Evolutionary conservation across 257 asterid genomes (phyloP).

Genomic region (Scutellaria baicalensis): DNA sequence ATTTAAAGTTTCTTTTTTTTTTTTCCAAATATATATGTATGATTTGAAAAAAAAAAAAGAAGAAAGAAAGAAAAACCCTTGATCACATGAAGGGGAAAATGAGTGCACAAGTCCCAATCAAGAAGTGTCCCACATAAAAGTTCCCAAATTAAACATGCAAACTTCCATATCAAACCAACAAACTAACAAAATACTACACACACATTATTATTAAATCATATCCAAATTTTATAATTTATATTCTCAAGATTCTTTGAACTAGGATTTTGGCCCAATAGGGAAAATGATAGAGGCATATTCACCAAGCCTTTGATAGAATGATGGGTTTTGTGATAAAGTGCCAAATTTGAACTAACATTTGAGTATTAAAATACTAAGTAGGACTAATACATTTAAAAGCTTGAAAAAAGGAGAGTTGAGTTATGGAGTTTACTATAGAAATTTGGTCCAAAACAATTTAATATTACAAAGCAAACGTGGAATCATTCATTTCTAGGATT

Average conservation of each 20-base stretch:
- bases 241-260: constrained; percentile 2
- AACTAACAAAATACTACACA: not conserved
- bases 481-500: constrained; percentile 17
- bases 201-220: constrained; percentile 3
- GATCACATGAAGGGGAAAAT: constrained; percentile 3
- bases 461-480: constrained; percentile 21
- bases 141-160: constrained; percentile 17
- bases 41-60: not conserved
- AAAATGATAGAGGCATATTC: constrained; percentile 15
- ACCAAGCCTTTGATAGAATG: constrained; percentile 33
- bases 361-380: constrained; percentile 4
- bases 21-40: no score
- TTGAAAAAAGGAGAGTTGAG: constrained; percentile 18
- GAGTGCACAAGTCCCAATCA: constrained; percentile 23
- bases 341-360: constrained; percentile 21
- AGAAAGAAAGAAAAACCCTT: not conserved
- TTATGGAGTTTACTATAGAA: constrained; percentile 40
- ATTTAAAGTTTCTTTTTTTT: no score
- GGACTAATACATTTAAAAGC: constrained; percentile 9
- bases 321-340: constrained; percentile 37
- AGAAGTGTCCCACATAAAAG: constrained; percentile 17
- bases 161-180: not conserved
- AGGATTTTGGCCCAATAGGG: constrained; percentile 28
- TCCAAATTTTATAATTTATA: not conserved
- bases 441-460: constrained; percentile 13